A percentile compares a stretch with the other conserved stretches of the same genome.
phyloP scores from a whole-genome alignment of 192 early-diverging fungal species.

The Entomortierella beljakovae region DNA sequence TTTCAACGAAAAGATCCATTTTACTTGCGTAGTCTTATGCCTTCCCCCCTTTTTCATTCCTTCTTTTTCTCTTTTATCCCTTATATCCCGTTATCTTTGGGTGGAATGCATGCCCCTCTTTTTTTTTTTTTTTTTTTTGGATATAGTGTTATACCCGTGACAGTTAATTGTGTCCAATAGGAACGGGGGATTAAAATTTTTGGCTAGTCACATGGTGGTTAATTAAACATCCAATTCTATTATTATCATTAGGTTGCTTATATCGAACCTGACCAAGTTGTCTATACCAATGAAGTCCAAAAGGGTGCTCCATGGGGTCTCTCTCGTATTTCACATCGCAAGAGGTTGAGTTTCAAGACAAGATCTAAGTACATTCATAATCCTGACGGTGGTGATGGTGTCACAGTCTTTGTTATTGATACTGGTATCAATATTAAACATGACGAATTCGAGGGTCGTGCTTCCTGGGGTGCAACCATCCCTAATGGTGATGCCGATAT shows the following conservation, averaged over 20 bases:
- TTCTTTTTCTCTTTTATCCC: not conserved
- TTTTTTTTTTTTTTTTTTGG: not conserved
- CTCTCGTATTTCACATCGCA: constrained; percentile 83
- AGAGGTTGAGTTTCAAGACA: constrained; percentile 65
- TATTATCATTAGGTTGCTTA: constrained; percentile 70
- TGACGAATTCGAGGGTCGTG: constrained; percentile 93
- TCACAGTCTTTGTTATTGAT: constrained; percentile 96
- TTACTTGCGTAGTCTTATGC: not conserved
- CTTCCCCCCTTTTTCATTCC: constrained; percentile 9
- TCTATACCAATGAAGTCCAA: constrained; percentile 76
- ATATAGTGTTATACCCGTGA: not conserved
- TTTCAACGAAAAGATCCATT: not conserved
- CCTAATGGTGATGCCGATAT: constrained; percentile 70
- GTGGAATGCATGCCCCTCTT: not conserved
- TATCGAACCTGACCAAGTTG: constrained; percentile 85
- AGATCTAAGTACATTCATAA: constrained; percentile 82
- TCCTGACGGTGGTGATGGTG: constrained; percentile 77
- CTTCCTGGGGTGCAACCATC: constrained; percentile 83
- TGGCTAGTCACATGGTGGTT: not conserved
- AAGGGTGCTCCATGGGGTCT: constrained; percentile 88
- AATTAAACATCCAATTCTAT: constrained; percentile 6
- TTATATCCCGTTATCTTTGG: not conserved
- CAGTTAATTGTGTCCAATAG: not conserved
- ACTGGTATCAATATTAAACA: constrained; percentile 90
- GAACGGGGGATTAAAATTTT: not conserved